Base-by-base conservation (phyloP, 2,329 filamentous ascomycete genomes). In the Penicillium sp. region DNA sequence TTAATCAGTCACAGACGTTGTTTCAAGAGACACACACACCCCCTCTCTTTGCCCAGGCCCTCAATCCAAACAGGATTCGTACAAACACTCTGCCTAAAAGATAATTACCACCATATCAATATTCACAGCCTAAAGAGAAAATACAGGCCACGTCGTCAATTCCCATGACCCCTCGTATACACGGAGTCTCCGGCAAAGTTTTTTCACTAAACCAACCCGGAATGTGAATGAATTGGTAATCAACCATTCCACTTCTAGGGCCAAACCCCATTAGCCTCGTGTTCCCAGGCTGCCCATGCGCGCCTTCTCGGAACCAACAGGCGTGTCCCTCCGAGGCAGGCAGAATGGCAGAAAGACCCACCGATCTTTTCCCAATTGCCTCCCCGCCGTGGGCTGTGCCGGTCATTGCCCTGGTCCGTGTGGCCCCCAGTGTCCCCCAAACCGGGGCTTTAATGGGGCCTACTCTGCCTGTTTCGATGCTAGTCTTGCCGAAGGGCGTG, bases 401-500 rank as follows among this genome's bases (percentile, higher is more conserved):
- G 30, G 48, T 13, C 48, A 33, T n/a, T 11, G 30, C 10, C 10
- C 53, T 62, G 59, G 66, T 30, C 57, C 58, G 59, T 65, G 61
- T 62, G 52, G 51, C 49, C 62, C 57, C 57, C 14, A 37, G 35
- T 37, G 35, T 14, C 35, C 35, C 35, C 35, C 35, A 37, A 37
- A 37, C 35, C 14, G 35, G 35, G 35, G 35, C 30, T 10, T 10
- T 30, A 30, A 4, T 30, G 7, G 28, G 28, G 28, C 30, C 30
- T 65, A 43, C 53, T 25, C 57, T 58, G 37, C 43, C 62, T 52
- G 11, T 51, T 64, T 61, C 63, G 49, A 46, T 46, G 28, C 57
- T 70, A 69, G 68, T 55, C 61, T 58, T 63, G 57, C 63, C 66
- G 63, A 70, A 70, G 67, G 68, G 68, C 68, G 68, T 68, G 60